phyloP scores from a whole-genome alignment of 2,329 filamentous ascomycete genomes.

The Dryadomyces quercivorus region DNA sequence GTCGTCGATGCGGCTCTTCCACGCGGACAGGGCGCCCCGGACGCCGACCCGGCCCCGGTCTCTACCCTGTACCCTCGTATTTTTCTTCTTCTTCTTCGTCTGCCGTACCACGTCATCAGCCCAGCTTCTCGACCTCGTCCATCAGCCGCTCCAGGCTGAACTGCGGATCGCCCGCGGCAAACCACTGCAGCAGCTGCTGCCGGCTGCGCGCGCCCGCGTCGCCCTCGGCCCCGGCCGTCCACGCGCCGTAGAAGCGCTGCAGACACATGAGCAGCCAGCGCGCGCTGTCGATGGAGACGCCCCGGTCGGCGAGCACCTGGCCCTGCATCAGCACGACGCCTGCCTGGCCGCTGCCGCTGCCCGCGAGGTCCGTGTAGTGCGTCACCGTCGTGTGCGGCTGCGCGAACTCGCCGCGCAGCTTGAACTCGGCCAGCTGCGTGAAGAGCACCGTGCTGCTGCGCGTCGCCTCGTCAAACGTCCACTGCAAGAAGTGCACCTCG shows the following conservation, averaged over 20 bases:
- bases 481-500: slow-evolving; percentile 94
- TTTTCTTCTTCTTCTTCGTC: too few species aligned
- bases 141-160: slow-evolving; percentile 80
- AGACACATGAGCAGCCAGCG: slow-evolving; percentile 84
- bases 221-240: slow-evolving; percentile 27
- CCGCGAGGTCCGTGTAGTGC: slow-evolving; percentile 71
- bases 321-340: slow-evolving; percentile 82
- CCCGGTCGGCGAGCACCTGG: slow-evolving; percentile 60
- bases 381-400: slow-evolving; percentile 89
- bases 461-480: slow-evolving; percentile 59
- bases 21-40: too few species aligned
- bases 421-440: slow-evolving; percentile 88
- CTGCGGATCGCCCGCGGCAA: slow-evolving; percentile 60
- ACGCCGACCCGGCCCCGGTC: too few species aligned
- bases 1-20: too few species aligned
- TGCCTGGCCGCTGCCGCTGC: slow-evolving; percentile 23
- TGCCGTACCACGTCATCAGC: slow-evolving; percentile 21
- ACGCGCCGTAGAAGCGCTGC: slow-evolving; percentile 80
- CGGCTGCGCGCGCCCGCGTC: slow-evolving; percentile 49
- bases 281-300: slow-evolving; percentile 70
- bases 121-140: slow-evolving; percentile 78
- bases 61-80: too few species aligned
- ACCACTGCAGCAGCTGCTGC: slow-evolving; percentile 65
- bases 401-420: slow-evolving; percentile 78
- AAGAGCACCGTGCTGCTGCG: slow-evolving; percentile 63